These are phyloP conservation scores for Vitellaria paradoxa DNA, from an alignment of 179 eudicot species.

Conservation along the genomic window DNA sequence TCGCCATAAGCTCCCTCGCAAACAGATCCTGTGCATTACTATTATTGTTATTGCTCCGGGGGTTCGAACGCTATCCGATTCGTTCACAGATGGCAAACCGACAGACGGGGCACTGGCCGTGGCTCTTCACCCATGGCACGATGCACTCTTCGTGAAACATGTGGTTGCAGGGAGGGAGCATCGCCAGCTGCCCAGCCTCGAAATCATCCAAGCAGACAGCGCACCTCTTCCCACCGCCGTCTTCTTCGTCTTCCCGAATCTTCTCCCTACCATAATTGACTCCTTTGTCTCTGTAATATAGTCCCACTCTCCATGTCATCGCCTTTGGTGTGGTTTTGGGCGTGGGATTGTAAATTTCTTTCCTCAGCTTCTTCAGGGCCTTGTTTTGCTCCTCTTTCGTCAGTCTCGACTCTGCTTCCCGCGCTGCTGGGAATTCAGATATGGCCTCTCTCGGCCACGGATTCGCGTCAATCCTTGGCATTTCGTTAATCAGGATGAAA, in stretches of 20 bases:
- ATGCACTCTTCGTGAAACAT: conserved; percentile 92
- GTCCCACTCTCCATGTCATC: conserved; percentile 37
- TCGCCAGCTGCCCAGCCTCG: conserved; percentile 40
- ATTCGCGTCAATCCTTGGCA: no score
- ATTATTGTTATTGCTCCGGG: conserved; percentile 7
- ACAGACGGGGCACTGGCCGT: conserved; percentile 74
- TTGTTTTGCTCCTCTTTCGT: conserved; percentile 43
- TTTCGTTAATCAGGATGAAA: no score
- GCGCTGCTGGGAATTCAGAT: not conserved
- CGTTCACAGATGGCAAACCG: conserved; percentile 35
- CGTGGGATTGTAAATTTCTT: conserved; percentile 52
- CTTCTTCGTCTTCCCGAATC: conserved; percentile 19
- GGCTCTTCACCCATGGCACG: conserved; percentile 79
- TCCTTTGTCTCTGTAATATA: conserved; percentile 32
- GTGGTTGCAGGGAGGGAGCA: conserved; percentile 69
- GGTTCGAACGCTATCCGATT: conserved; percentile 3
- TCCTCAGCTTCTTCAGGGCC: conserved; percentile 48
- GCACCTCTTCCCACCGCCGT: conserved; percentile 63
- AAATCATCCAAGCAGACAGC: conserved; percentile 83
- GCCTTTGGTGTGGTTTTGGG: conserved; percentile 27
- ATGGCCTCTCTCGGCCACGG: not conserved
- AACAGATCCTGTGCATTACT: not conserved
- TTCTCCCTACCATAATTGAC: conserved; percentile 6
- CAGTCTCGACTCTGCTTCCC: conserved; percentile 5
- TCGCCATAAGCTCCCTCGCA: conserved; percentile 21